Conservation (phyloP, 306 rosid genomes). For the Ammopiptanthus mongolicus region DNA sequence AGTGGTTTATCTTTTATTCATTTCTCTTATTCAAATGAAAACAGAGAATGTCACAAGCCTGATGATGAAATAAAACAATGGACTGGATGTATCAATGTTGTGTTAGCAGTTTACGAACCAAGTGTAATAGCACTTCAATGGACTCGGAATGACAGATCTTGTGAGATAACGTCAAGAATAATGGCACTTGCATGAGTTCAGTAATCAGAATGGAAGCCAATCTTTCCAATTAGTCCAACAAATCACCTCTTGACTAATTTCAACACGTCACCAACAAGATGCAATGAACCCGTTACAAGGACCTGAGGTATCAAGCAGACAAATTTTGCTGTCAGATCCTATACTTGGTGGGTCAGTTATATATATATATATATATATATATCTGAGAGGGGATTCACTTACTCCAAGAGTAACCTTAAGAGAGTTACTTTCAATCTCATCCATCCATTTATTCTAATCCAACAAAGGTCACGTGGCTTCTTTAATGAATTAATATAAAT, state of each 20-base stretch:
- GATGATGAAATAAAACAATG: conserved; percentile 10
- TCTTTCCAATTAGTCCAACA: conserved; percentile 14
- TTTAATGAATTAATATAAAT: no score
- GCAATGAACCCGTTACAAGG: conserved; percentile 88
- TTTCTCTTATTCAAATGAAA: no score
- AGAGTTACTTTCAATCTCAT: no score
- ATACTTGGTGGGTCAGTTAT: no score
- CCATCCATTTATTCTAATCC: no score
- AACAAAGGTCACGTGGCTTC: no score
- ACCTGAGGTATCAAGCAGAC: conserved; percentile 50
- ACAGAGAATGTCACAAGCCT: neutral
- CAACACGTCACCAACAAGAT: conserved; percentile 89
- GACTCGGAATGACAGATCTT: neutral
- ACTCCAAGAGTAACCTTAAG: no score
- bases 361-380: no score
- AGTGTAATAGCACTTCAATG: neutral
- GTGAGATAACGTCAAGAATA: neutral
- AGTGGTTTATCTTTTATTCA: no score
- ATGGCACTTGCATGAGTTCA: neutral
- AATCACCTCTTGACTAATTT: conserved; percentile 69
- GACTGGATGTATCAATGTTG: neutral
- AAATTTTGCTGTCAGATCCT: conserved; percentile 7
- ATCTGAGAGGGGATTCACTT: no score
- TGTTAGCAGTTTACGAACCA: conserved; percentile 6
- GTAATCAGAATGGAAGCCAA: neutral